These are phyloP conservation scores for Penicillium sp. DNA, from an alignment of 2,329 filamentous ascomycete genomes.

Conservation along the genomic window DNA sequence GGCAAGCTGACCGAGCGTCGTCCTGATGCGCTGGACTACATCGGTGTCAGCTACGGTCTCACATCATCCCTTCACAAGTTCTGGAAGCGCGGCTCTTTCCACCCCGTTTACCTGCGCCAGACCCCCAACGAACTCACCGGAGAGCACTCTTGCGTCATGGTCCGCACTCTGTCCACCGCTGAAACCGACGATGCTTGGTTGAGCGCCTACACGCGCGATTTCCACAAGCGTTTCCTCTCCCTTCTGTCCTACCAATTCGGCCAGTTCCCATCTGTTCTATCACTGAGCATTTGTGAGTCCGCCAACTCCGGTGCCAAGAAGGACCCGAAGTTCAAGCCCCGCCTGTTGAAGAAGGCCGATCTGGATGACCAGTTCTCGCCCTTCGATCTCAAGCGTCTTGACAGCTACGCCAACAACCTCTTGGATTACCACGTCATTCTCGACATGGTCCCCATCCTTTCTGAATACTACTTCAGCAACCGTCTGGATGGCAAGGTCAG, in stretches of 20 bases:
- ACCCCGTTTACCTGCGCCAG: conserved; percentile 90
- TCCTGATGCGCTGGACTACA: conserved; percentile 80
- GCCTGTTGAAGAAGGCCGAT: conserved; percentile 68
- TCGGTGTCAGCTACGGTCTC: conserved; percentile 93
- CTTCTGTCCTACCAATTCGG: conserved; percentile 93
- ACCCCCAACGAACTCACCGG: conserved; percentile 95
- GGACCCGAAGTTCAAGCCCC: conserved; percentile 56
- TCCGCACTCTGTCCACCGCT: conserved; percentile 66
- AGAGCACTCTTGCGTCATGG: conserved; percentile 97
- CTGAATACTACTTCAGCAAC: conserved; percentile 81
- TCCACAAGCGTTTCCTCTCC: conserved; percentile 88
- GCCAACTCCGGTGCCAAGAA: conserved; percentile 71
- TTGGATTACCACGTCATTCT: conserved; percentile 97
- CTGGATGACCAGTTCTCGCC: conserved; percentile 80
- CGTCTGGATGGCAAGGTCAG: conserved; percentile 67
- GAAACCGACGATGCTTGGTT: conserved; percentile 77
- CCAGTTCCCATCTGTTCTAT: conserved; percentile 73
- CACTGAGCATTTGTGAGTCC: conserved; percentile 85
- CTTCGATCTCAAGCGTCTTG: conserved; percentile 91
- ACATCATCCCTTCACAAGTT: conserved; percentile 88
- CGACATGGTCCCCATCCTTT: conserved; percentile 82
- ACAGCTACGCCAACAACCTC: conserved; percentile 95
- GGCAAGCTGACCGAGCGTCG: conserved; percentile 81
- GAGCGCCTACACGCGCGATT: conserved; percentile 86
- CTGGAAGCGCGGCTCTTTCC: conserved; percentile 87